Evolutionary conservation across 495 filamentous ascomycete genomes (phyloP).

Genomic region (Tuber magnatum): DNA sequence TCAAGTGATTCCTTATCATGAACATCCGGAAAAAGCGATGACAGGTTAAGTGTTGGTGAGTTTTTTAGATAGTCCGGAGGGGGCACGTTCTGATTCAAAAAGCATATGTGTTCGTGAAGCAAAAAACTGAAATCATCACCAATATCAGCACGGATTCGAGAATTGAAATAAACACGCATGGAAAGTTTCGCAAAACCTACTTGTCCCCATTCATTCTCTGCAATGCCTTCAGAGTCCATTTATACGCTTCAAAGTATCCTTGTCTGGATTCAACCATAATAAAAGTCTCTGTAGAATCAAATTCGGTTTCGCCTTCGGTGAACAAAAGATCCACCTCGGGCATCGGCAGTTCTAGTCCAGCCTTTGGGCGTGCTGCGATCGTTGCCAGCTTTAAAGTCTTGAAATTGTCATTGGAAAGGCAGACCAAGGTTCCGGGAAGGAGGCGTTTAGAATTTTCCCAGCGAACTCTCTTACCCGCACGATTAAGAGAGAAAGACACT

Average conservation of each 20-base stretch:
- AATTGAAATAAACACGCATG: slow-evolving; percentile 42
- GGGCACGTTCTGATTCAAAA: slow-evolving; percentile 46
- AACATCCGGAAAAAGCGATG: slow-evolving; percentile 40
- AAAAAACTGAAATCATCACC: slow-evolving; percentile 49
- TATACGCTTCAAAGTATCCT: slow-evolving; percentile 67
- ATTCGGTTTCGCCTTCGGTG: slow-evolving; percentile 49
- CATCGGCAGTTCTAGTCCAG: slow-evolving; percentile 56
- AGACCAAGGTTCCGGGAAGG: slow-evolving; percentile 62
- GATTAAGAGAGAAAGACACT: slow-evolving; percentile 62
- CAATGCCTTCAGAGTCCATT: slow-evolving; percentile 64
- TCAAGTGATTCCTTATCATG: slow-evolving; percentile 41
- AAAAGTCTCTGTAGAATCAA: slow-evolving; percentile 65
- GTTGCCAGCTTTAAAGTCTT: slow-evolving; percentile 62
- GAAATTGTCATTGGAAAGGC: slow-evolving; percentile 62
- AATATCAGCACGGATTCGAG: slow-evolving; percentile 32
- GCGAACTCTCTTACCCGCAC: slow-evolving; percentile 60
- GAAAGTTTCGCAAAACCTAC: slow-evolving; percentile 43
- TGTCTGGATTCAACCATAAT: slow-evolving; percentile 68
- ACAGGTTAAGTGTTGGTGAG: slow-evolving; percentile 48
- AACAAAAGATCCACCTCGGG: slow-evolving; percentile 74
- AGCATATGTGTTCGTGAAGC: slow-evolving; percentile 55
- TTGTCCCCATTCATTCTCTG: slow-evolving; percentile 60
- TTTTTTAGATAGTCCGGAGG: slow-evolving; percentile 49
- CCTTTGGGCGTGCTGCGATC: slow-evolving; percentile 62
- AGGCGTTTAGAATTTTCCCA: slow-evolving; percentile 74